A percentile compares a stretch with the other conserved stretches of the same genome.
Evolutionary conservation across 2,329 filamentous ascomycete genomes (phyloP).

Genomic region (Uncinocarpus reesii): DNA sequence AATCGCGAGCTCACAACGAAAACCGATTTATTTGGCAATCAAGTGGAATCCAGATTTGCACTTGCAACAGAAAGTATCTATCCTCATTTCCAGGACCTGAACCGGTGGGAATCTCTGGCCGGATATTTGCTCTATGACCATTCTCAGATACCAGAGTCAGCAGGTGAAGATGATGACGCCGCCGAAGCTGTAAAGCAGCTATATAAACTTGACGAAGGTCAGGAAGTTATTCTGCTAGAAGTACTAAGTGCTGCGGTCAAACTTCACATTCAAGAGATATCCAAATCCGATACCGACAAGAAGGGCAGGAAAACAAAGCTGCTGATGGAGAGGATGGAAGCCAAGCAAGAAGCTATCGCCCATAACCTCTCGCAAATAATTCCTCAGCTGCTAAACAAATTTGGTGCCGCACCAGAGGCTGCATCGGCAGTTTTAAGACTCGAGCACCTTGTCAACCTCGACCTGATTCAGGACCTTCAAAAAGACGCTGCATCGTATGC

Average conservation of each 20-base stretch:
- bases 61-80: conserved; percentile 78
- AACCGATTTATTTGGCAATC: conserved; percentile 42
- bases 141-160: conserved; percentile 49
- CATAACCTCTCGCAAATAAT: conserved; percentile 68
- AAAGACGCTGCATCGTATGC: conserved; percentile 75
- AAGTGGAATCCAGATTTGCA: conserved; percentile 70
- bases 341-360: conserved; percentile 63
- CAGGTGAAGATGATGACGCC: conserved; percentile 48
- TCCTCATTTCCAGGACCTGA: conserved; percentile 67
- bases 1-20: conserved; percentile 20
- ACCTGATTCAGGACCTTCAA: conserved; percentile 77
- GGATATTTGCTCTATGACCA: conserved; percentile 91
- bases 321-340: conserved; percentile 51
- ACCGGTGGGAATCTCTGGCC: conserved; percentile 77
- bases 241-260: conserved; percentile 76
- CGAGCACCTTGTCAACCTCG: conserved; percentile 75
- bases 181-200: conserved; percentile 58
- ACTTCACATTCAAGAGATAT: conserved; percentile 55
- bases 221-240: conserved; percentile 79
- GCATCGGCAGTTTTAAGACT: conserved; percentile 76
- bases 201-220: conserved; percentile 61
- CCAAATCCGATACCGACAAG: conserved; percentile 51
- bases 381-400: conserved; percentile 81
- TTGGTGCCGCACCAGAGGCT: conserved; percentile 76
- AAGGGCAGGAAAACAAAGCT: conserved; percentile 48